Conservation (phyloP, 75 land plant species). For the Azolla pinnata region DNA sequence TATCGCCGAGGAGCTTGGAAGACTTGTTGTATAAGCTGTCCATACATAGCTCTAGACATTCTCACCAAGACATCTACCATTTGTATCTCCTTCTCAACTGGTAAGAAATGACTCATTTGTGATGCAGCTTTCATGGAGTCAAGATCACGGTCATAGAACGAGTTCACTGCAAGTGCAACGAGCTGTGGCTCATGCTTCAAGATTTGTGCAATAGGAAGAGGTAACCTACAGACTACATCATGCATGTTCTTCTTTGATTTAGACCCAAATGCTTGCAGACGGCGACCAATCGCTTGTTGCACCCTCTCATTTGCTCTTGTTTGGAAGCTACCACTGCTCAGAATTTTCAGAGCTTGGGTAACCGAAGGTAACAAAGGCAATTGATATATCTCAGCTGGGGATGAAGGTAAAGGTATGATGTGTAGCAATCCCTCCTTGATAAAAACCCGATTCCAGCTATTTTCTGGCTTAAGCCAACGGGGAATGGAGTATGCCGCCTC, state of each 20-base stretch:
- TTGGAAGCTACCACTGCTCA: conserved; percentile 13
- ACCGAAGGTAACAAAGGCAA: conserved; percentile 22
- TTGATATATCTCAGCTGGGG: conserved; percentile 12
- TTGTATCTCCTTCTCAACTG: conserved; percentile 26
- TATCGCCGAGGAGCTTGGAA: conserved; percentile 82
- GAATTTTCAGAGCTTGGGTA: conserved; percentile 17
- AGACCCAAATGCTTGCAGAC: conserved; percentile 48
- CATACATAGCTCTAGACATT: conserved; percentile 95
- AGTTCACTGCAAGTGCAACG: conserved; percentile 75
- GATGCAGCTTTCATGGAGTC: conserved; percentile 87
- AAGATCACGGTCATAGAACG: conserved; percentile 79
- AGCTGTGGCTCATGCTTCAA: conserved; percentile 80
- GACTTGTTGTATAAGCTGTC: conserved; percentile 74
- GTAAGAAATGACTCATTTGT: conserved; percentile 60
- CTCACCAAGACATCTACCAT: conserved; percentile 54
- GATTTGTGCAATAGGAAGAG: conserved; percentile 64
- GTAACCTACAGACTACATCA: conserved; percentile 56
- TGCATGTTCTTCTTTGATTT: conserved; percentile 59
- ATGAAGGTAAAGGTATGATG: conserved; percentile 31
- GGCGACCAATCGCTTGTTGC: conserved; percentile 31
- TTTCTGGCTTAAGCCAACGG: conserved; percentile 76
- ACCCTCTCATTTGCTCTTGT: conserved; percentile 46
- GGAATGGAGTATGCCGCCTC: conserved; percentile 89
- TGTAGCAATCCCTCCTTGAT: conserved; percentile 45
- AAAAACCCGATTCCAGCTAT: conserved; percentile 58